Evolutionary conservation across 768 basidiomycete species (phyloP).

Genomic region (Lentinula raphanica): DNA sequence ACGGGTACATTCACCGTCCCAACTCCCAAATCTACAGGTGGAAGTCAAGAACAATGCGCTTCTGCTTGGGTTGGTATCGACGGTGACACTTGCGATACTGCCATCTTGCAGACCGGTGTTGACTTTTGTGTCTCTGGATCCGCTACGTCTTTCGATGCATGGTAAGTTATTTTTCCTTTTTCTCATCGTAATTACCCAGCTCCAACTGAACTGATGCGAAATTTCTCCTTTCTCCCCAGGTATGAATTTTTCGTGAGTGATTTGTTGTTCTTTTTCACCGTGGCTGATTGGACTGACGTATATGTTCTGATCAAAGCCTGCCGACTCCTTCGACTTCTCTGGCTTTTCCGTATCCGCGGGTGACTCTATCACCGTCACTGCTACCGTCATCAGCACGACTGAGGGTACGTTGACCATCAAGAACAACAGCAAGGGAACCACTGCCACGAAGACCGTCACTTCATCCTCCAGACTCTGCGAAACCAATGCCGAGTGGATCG

Average conservation of each 20-base stretch:
- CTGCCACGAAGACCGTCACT: neutral
- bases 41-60: constrained; percentile 1
- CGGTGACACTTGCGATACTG: constrained; percentile 6
- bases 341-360: constrained; percentile 7
- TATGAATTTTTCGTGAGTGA: constrained; percentile 1
- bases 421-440: constrained; percentile 6
- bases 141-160: constrained; percentile 2
- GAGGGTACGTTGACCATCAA: constrained; percentile 6
- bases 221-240: neutral
- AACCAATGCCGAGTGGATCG: constrained; percentile 5
- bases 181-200: neutral
- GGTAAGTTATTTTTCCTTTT: neutral
- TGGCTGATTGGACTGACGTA: neutral
- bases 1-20: constrained; percentile 9
- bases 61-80: constrained; percentile 12
- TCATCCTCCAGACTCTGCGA: neutral
- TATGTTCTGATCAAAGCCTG: neutral
- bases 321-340: constrained; percentile 4
- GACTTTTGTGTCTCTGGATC: constrained; percentile 4
- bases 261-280: neutral
- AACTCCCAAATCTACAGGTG: constrained; percentile 1
- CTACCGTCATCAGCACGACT: neutral
- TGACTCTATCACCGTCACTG: constrained; percentile 4
- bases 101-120: constrained; percentile 10
- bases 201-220: neutral